phyloP scores from a whole-genome alignment of 148 eudicot species.

The Oxyria digyna region DNA sequence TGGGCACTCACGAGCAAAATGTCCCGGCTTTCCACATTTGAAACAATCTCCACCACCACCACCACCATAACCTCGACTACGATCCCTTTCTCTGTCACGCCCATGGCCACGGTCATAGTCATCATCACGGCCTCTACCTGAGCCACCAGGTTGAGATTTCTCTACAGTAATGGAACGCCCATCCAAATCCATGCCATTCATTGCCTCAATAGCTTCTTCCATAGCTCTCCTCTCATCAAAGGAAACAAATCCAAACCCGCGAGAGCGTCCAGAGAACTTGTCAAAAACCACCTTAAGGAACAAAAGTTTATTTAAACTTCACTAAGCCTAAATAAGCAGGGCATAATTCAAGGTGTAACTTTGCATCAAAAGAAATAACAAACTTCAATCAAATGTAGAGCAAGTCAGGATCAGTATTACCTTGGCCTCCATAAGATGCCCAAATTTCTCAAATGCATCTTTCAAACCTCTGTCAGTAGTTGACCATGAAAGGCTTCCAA shows the following conservation, averaged over 20 bases:
- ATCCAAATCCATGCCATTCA: slow-evolving; percentile 86
- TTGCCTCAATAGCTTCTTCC: slow-evolving; percentile 93
- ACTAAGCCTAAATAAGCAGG: background rate
- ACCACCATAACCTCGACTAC: slow-evolving; percentile 45
- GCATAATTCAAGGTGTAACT: background rate
- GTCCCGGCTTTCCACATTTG: slow-evolving; percentile 39
- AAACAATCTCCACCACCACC: slow-evolving; percentile 58
- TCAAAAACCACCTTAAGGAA: slow-evolving; percentile 55
- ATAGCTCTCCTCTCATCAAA: slow-evolving; percentile 78
- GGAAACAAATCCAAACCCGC: slow-evolving; percentile 94
- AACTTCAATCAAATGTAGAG: background rate
- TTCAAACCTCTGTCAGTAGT: slow-evolving; percentile 16
- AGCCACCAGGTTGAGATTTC: slow-evolving; percentile 65
- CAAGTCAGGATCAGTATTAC: slow-evolving; percentile 8
- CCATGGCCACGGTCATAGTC: slow-evolving; percentile 53
- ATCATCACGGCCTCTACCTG: slow-evolving; percentile 59
- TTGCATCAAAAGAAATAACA: background rate
- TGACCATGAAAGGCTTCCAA: slow-evolving; percentile 15
- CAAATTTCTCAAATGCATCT: slow-evolving; percentile 13
- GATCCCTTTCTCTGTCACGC: slow-evolving; percentile 25
- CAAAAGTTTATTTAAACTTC: background rate
- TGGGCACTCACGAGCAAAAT: slow-evolving; percentile 66
- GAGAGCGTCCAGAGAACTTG: slow-evolving; percentile 82
- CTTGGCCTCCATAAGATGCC: slow-evolving; percentile 10
- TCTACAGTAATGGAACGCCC: slow-evolving; percentile 89